Conservation (phyloP, 805 yeast genomes). For the Brettanomyces naardenensis region DNA sequence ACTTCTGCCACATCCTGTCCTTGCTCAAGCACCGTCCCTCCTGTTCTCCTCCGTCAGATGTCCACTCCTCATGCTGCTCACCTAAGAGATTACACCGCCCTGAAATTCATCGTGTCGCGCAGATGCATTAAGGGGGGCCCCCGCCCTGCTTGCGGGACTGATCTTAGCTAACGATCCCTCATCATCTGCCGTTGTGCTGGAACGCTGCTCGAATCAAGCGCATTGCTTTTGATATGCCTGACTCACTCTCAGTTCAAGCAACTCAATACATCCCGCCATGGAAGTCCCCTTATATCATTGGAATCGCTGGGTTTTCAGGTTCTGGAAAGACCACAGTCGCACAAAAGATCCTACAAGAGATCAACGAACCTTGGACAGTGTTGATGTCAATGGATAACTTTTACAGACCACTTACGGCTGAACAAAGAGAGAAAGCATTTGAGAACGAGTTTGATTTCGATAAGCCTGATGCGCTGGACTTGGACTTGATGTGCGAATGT, state of each 20-base stretch:
- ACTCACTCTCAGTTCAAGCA: background rate
- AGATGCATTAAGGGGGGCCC: too few relatives aligned
- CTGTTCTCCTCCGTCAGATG: too few relatives aligned
- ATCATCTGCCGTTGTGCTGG: too few relatives aligned
- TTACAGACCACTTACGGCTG: slow-evolving; percentile 64
- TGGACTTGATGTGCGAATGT: slow-evolving; percentile 60
- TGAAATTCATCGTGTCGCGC: too few relatives aligned
- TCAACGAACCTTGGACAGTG: slow-evolving; percentile 92
- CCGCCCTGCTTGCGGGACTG: too few relatives aligned
- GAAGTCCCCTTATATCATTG: slow-evolving; percentile 79
- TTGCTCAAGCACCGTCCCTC: too few relatives aligned
- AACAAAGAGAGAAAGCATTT: slow-evolving; percentile 58
- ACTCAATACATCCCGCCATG: slow-evolving; percentile 67
- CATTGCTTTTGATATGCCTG: too few relatives aligned
- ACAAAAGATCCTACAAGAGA: slow-evolving; percentile 63
- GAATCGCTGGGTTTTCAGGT: slow-evolving; percentile 82
- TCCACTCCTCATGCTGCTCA: too few relatives aligned
- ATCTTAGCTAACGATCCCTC: too few relatives aligned
- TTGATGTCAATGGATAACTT: slow-evolving; percentile 85
- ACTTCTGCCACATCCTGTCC: too few relatives aligned
- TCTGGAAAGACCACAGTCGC: slow-evolving; percentile 95
- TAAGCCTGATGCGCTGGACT: slow-evolving; percentile 74
- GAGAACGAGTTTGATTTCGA: slow-evolving; percentile 72
- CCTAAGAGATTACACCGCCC: too few relatives aligned
- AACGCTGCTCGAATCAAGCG: too few relatives aligned